Percentiles rank a stretch among this genome's conserved stretches.
These are phyloP conservation scores for Hypomontagnella monticulosa DNA, from an alignment of 495 filamentous ascomycete genomes.

Conservation along the genomic window DNA sequence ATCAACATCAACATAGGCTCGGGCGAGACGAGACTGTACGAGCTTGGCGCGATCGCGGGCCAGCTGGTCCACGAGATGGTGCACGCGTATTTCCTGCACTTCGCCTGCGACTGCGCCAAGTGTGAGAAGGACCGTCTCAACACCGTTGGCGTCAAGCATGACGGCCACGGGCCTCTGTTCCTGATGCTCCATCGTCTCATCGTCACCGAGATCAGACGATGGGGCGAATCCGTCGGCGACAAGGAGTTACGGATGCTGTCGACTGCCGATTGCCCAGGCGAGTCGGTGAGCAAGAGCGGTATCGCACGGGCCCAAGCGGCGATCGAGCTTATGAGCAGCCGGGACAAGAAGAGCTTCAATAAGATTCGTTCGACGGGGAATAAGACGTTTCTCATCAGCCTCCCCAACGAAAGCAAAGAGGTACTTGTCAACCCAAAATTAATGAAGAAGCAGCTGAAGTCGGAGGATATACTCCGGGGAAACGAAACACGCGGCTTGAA, in stretches of 20 bases:
- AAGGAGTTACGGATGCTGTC: background rate
- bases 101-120: conserved; percentile 11
- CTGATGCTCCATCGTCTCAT: conserved; percentile 31
- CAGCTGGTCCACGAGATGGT: conserved; percentile 35
- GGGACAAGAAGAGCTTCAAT: background rate
- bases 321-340: background rate
- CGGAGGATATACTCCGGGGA: background rate
- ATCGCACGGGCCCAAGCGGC: background rate
- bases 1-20: conserved; percentile 19
- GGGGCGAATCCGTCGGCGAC: background rate
- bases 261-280: conserved; percentile 10
- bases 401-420: background rate
- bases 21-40: background rate
- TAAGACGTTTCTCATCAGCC: background rate
- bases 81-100: conserved; percentile 17
- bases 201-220: conserved; percentile 23
- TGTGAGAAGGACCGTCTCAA: conserved; percentile 15
- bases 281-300: background rate
- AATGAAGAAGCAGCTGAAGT: background rate
- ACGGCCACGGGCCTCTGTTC: conserved; percentile 29
- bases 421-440: background rate
- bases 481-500: no score
- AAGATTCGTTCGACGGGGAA: background rate
- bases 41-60: conserved; percentile 8
- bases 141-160: conserved; percentile 7